Evolutionary conservation across 768 basidiomycete genomes (phyloP).

Genomic region (Suillus brevipes): DNA sequence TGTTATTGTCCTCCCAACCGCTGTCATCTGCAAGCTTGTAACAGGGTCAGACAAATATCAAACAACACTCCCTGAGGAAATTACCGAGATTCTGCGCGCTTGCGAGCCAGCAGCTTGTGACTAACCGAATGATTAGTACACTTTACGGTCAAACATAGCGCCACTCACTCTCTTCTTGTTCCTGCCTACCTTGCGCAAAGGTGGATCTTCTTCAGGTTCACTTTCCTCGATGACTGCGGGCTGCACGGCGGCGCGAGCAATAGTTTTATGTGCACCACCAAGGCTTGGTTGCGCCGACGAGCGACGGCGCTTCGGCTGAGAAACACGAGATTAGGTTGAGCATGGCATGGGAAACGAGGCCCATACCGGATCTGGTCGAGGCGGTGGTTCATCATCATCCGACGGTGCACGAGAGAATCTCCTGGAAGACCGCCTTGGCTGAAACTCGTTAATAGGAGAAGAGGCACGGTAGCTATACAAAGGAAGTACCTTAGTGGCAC

Average conservation of each 20-base stretch:
- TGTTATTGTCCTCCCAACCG: conserved; percentile 89
- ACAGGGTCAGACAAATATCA: conserved; percentile 8
- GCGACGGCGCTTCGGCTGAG: conserved; percentile 74
- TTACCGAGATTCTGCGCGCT: conserved; percentile 55
- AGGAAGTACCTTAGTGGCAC: conserved; percentile 43
- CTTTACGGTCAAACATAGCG: conserved; percentile 7
- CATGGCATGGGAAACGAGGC: conserved; percentile 3
- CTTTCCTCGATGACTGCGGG: conserved; percentile 67
- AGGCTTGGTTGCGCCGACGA: conserved; percentile 76
- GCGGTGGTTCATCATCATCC: conserved; percentile 42
- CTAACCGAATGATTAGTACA: conserved; percentile 28
- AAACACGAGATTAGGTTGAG: conserved; percentile 16
- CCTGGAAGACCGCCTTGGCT: conserved; percentile 58
- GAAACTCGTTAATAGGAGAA: conserved; percentile 20
- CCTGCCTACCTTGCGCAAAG: conserved; percentile 58
- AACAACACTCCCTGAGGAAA: conserved; percentile 29
- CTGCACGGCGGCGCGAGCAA: conserved; percentile 35
- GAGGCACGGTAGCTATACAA: background rate
- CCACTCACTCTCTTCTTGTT: conserved; percentile 57
- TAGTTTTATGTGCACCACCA: conserved; percentile 46
- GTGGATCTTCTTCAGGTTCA: conserved; percentile 68
- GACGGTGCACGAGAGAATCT: conserved; percentile 59
- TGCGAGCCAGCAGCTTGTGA: conserved; percentile 50
- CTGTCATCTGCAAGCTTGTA: conserved; percentile 57
- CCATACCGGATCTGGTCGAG: conserved; percentile 59